Evolutionary conservation across 305 asterid species (phyloP), one percentile per base, ranked within the genome.

Genomic region (Solanum aculeatissimum): DNA sequence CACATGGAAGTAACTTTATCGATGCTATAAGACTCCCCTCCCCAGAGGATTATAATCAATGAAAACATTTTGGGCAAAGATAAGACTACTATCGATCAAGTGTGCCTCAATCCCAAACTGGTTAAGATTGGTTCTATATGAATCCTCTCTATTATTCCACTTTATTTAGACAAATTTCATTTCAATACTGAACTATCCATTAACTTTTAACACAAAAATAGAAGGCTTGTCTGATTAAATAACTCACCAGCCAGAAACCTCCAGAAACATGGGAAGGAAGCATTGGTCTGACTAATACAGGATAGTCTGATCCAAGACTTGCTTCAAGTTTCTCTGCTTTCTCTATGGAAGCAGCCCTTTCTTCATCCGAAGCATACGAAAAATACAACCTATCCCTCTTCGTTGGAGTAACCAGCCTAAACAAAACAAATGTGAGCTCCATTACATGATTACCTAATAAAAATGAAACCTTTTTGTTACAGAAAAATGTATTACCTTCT

Each of bases 241-340:
- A 40, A 15, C 89, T 88, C 75, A 96, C 99, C 97, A 96, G 93
- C 98, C 99, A 96, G 88, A 96, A 96, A 21, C 99, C 98, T 43
- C 99, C 98, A 79, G 96, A 92, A 47, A 96, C 98, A 87, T 96
- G 98, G 72, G 99, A 96, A n/a, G 94, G 99, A 43, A 93, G 96
- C 98, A 96, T 96, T 21, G 98, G 86, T 77, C 88, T 92, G 77
- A 93, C 92, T 54, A 96, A 93, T 2, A 89, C 32, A 11, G 96
- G 97, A 55, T 85, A 62, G 38, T 84, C 89, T 38, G 92, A 82
- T 45, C 92, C 97, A 49, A 96, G 88, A 83, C 83, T 85, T 23
- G 91, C 85, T 83, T 92, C 93, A 45, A 89, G 75, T 43, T 92
- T 90, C 89, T 92, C 92, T 4, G 98, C 99, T 90, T 91, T 94